Evolutionary conservation across 2,329 filamentous ascomycete genomes (phyloP), one percentile per base, ranked within the genome.

Genomic region (Trichoderma sp.): DNA sequence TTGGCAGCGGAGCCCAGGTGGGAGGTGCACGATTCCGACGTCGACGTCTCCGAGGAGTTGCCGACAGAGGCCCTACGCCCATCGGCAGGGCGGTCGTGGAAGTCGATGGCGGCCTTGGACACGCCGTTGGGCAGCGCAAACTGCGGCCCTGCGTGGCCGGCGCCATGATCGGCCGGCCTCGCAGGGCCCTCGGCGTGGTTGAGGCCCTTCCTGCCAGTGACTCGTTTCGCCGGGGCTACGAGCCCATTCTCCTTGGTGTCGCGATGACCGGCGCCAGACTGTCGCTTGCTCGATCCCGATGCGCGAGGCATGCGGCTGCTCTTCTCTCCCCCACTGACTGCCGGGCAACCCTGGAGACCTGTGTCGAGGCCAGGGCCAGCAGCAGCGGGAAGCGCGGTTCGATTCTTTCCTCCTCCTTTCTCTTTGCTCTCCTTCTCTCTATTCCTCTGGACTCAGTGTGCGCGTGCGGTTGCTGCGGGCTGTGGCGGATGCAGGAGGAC

Each of bases 241-340:
- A 92, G 83, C 75, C 92, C 92, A 89, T 91, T 93, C 80, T 97
- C 93, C 78, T 90, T 88, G 74, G 83, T 86, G 79, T 89, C 89
- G 81, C 88, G 87, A 77, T 88, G 84, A 80, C 82, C 89, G 70
- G 79, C 79, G 76, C 82, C 83, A 80, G 82, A 81, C 77, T 86
- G 83, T 85, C 84, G 84, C 82, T 87, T 87, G 77, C 80, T 77
- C 76, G 82, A 82, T 76, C 79, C 81, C 72, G 83, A 80, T 74
- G 80, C 82, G 76, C 85, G 85, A 87, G 85, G 84, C 85, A 87
- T 87, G 82, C 78, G 74, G 72, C 70, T 48, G 69, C 69, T 39
- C 34, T 67, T 72, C 71, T 69, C 70, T 70, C 71, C 72, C 72
- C 74, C 74, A 72, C 74, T 75, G 72, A 72, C 74, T 73, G 63